These are phyloP conservation scores for Rosellinia necatrix DNA, from an alignment of 2,329 filamentous ascomycete species.

Conservation along the genomic window DNA sequence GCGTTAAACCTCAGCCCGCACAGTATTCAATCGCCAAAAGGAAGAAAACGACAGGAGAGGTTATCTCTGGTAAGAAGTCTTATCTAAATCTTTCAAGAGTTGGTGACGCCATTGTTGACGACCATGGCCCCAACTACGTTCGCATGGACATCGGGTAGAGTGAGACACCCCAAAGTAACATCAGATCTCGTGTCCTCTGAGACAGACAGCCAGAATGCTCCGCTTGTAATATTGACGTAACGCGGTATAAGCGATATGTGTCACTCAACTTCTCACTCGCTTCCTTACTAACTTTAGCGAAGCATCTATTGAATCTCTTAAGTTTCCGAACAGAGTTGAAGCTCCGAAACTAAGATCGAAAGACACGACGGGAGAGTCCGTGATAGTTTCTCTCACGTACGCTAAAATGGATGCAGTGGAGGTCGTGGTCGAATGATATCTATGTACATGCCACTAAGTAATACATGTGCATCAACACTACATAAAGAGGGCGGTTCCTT, in stretches of 20 bases:
- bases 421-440: conserved; percentile 4
- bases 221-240: conserved; percentile 1
- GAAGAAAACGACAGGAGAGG: no score
- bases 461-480: no score
- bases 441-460: no score
- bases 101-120: no score
- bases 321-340: conserved; percentile 13
- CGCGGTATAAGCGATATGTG: conserved; percentile 15
- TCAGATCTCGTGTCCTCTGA: conserved; percentile 8
- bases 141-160: no score
- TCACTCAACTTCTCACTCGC: neutral
- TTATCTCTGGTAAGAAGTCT: no score
- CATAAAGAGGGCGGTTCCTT: no score
- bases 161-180: conserved; percentile 9
- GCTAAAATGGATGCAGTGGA: neutral
- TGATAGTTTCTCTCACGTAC: conserved; percentile 1
- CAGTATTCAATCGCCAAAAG: no score
- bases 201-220: neutral
- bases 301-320: conserved; percentile 3
- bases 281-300: neutral
- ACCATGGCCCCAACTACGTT: no score
- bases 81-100: no score
- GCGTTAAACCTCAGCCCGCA: no score
- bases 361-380: neutral
- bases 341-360: conserved; percentile 2